Percentiles rank a stretch among this genome's conserved stretches.
phyloP scores from a whole-genome alignment of 164 flowering plant genomes.

The Santalum album region DNA sequence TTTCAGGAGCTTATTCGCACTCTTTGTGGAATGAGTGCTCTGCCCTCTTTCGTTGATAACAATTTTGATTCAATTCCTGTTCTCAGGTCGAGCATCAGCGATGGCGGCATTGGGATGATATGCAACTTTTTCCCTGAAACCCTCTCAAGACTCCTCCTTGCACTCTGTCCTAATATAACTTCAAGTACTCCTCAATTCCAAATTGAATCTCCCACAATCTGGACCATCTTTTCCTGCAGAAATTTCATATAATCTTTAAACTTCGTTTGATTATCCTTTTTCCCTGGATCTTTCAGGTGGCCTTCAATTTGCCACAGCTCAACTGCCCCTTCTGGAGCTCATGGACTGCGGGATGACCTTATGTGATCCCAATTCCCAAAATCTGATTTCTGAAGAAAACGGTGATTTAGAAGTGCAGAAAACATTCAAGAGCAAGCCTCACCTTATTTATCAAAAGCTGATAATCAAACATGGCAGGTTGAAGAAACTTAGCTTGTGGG shows the following conservation, averaged over 20 bases:
- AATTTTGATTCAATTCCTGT: neutral
- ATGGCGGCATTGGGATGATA: constrained; percentile 94
- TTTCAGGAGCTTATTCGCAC: too few relatives aligned
- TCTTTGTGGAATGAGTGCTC: neutral
- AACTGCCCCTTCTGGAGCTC: constrained; percentile 78
- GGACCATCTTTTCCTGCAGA: too few relatives aligned
- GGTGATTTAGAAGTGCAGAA: constrained; percentile 23
- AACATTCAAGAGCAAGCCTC: constrained; percentile 30
- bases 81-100: constrained; percentile 90
- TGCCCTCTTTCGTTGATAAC: neutral
- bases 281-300: constrained; percentile 51
- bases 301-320: constrained; percentile 93
- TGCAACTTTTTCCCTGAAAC: constrained; percentile 80
- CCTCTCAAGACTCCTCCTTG: constrained; percentile 69
- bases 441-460: constrained; percentile 71
- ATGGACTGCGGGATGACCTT: constrained; percentile 97
- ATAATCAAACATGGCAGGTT: constrained; percentile 73
- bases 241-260: neutral
- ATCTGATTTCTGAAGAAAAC: constrained; percentile 20
- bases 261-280: neutral
- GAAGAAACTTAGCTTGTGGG: constrained; percentile 96
- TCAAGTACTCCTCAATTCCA: constrained; percentile 53
- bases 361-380: constrained; percentile 44
- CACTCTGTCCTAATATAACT: constrained; percentile 87
- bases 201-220: neutral